Percentiles rank a stretch among this genome's conserved stretches.
Conservation (phyloP, 2,329 filamentous ascomycete genomes). For the Mycosphaerella arachidis region DNA sequence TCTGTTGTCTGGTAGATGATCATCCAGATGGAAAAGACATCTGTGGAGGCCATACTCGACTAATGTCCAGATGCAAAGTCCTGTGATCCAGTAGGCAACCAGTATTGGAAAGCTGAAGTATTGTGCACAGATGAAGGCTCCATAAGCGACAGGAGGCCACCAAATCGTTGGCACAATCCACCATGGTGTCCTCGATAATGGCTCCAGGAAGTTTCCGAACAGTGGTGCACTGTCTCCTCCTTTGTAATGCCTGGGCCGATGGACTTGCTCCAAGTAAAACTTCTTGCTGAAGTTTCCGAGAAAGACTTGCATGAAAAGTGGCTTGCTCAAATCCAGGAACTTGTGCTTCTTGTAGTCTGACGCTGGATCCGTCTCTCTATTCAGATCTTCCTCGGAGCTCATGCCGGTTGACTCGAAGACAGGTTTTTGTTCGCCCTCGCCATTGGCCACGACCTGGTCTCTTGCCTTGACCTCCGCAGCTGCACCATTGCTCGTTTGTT, state of each 20-base stretch:
- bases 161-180: constrained; percentile 81
- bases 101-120: constrained; percentile 51
- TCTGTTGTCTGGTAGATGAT: constrained; percentile 88
- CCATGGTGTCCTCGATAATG: constrained; percentile 92
- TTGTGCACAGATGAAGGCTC: constrained; percentile 59
- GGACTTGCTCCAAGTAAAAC: constrained; percentile 96
- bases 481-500: constrained; percentile 47
- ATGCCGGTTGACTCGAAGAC: constrained; percentile 70
- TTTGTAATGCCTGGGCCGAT: constrained; percentile 91
- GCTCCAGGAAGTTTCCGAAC: constrained; percentile 98
- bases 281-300: constrained; percentile 81
- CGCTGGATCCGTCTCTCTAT: constrained; percentile 71
- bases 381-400: constrained; percentile 82
- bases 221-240: constrained; percentile 87
- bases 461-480: constrained; percentile 34
- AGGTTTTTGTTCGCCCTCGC: constrained; percentile 29
- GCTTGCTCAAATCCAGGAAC: constrained; percentile 83
- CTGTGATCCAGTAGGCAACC: constrained; percentile 62
- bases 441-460: constrained; percentile 33
- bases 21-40: constrained; percentile 89
- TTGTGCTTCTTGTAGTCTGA: constrained; percentile 85
- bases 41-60: constrained; percentile 86
- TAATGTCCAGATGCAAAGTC: constrained; percentile 78
- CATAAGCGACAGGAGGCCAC: constrained; percentile 75
- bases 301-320: constrained; percentile 85